Evolutionary conservation across 345 rosid genomes (phyloP).

Genomic region (Erodium maritimum): DNA sequence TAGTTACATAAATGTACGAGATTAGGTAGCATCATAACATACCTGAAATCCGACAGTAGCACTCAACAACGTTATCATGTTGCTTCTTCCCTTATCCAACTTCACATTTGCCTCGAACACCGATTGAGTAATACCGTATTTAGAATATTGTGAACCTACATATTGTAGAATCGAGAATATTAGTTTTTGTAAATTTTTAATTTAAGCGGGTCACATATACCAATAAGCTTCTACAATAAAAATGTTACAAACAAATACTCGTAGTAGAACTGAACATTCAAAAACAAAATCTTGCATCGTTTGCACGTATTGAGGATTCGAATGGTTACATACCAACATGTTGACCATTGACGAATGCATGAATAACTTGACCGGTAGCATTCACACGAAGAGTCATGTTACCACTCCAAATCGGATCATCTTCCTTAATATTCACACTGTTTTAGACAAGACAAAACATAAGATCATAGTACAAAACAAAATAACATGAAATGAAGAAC

Average conservation of each 20-base stretch:
- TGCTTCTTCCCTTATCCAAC: constrained; percentile 26
- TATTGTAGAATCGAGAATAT: neutral
- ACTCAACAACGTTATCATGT: constrained; percentile 39
- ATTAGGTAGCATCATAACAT: neutral
- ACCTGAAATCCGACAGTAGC: constrained; percentile 52
- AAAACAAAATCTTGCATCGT: too few relatives aligned
- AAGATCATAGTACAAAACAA: too few relatives aligned
- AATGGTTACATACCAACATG: constrained; percentile 29
- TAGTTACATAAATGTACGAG: neutral
- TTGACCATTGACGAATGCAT: constrained; percentile 45
- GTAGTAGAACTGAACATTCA: too few relatives aligned
- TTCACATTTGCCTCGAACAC: constrained; percentile 23
- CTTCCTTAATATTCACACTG: constrained; percentile 25
- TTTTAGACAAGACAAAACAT: too few relatives aligned
- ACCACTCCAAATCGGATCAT: constrained; percentile 36
- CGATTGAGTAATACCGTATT: constrained; percentile 22
- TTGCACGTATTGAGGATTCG: too few relatives aligned
- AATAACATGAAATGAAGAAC: too few relatives aligned
- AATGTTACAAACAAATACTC: too few relatives aligned
- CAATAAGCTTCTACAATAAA: too few relatives aligned
- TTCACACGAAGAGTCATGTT: constrained; percentile 32
- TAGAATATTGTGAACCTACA: constrained; percentile 32
- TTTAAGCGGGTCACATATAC: too few relatives aligned
- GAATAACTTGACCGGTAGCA: constrained; percentile 42
- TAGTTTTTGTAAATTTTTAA: too few relatives aligned